Conservation (phyloP, 768 basidiomycete species). For the Pleurotus tuoliensis region DNA sequence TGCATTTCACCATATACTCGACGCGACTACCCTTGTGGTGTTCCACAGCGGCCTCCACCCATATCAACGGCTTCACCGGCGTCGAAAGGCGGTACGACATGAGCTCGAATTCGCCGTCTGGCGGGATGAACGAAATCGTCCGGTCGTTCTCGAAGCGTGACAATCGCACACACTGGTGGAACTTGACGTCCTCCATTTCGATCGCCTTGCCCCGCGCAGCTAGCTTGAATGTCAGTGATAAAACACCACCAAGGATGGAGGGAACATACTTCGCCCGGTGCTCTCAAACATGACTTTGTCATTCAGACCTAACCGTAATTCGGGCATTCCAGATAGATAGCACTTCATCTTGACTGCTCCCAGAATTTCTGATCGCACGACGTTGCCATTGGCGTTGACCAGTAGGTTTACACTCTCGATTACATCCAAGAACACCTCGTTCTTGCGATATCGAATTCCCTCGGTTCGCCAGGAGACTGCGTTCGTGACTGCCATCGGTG, state of each 20-base stretch:
- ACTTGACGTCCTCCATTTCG: conserved; percentile 99
- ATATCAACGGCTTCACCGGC: conserved; percentile 94
- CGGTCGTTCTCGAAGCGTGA: conserved; percentile 98
- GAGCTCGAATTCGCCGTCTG: conserved; percentile 97
- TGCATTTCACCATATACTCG: conserved; percentile 94
- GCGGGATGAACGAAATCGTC: conserved; percentile 98
- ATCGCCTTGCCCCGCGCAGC: conserved; percentile 95
- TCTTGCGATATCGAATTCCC: conserved; percentile 96
- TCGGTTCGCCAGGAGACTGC: conserved; percentile 99
- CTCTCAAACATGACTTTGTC: conserved; percentile 99
- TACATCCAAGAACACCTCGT: conserved; percentile 98
- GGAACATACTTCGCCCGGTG: conserved; percentile 82
- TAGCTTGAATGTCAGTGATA: conserved; percentile 20
- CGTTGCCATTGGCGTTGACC: conserved; percentile 95
- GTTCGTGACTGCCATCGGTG: conserved; percentile 96
- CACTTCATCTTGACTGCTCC: conserved; percentile 99
- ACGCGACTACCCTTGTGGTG: conserved; percentile 90
- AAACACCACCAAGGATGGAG: background rate
- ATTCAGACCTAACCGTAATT: conserved; percentile 90
- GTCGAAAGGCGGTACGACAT: conserved; percentile 98
- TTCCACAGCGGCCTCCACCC: conserved; percentile 96
- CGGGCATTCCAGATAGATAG: conserved; percentile 99
- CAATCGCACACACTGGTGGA: conserved; percentile 98
- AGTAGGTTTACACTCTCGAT: conserved; percentile 96
- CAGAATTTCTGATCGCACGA: conserved; percentile 94